Evolutionary conservation across 306 rosid genomes (phyloP), one percentile per base, ranked within the genome.

Genomic region (Urtica urens): DNA sequence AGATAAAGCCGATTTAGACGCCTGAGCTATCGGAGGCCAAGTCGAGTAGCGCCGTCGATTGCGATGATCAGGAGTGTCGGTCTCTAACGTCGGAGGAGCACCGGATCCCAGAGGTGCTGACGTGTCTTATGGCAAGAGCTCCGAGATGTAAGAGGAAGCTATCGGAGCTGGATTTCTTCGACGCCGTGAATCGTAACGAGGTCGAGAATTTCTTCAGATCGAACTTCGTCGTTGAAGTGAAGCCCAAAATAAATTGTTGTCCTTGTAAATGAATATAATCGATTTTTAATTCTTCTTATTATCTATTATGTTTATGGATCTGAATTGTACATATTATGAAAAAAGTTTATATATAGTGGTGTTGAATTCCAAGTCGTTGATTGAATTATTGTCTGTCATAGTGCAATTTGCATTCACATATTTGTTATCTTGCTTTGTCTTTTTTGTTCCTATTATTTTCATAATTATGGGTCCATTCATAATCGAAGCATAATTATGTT

Each of bases 211-310:
- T 69, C 55, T 72, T 77, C 62, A 44, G 54, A 23, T 51, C 83
- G 26, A 64, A 70, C 23, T 54, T 69, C 22, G 68, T 7, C 21
- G 53, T 22, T 5, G 16, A 28, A n/a, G 10, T 9, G 15, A 12
- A 14, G 0, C 58, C 44, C 20, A 76, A 77, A 47, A 51, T 71
- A 33, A 62, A 41, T 38, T 50, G 70, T 66, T 46, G 74, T 51
- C 57, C 71, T 3, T 72, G 83, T 72, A 68, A 69, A 72, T 76
- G 68, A 64, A n/a, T n/a, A n/a, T n/a, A n/a, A n/a, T n/a, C n/a
- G n/a, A n/a, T n/a, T n/a, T n/a, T n/a, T n/a, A n/a, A n/a, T n/a
- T n/a, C n/a, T n/a, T n/a, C n/a, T n/a, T n/a, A n/a, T n/a, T n/a
- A n/a, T n/a, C n/a, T n/a, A n/a, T n/a, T n/a, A n/a, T n/a, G n/a